Conservation (phyloP, 192 early-diverging fungal genomes). For the Coemansia sp. region DNA sequence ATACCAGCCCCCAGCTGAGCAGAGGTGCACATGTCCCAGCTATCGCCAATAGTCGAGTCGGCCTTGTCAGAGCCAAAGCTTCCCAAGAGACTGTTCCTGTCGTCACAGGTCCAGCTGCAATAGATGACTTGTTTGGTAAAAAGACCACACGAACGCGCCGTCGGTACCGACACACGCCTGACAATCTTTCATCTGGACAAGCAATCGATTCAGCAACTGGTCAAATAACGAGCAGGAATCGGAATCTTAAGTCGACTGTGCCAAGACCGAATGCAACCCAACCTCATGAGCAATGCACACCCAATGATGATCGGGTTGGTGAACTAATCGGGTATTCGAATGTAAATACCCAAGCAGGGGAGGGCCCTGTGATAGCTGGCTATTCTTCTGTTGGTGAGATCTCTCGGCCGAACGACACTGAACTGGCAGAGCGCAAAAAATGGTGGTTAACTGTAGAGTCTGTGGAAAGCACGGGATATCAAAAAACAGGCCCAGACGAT, state of each 20-base stretch:
- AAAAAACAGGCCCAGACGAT: neutral
- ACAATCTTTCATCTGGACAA: neutral
- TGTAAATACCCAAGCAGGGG: neutral
- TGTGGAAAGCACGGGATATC: constrained; percentile 4
- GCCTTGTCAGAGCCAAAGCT: neutral
- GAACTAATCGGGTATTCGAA: too few species aligned
- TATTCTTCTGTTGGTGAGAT: neutral
- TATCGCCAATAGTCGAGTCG: neutral
- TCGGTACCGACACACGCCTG: constrained; percentile 23
- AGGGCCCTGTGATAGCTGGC: neutral
- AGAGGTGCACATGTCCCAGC: neutral
- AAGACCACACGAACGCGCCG: constrained; percentile 26
- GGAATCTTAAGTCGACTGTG: neutral
- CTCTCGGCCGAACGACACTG: neutral
- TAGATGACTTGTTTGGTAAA: constrained; percentile 30
- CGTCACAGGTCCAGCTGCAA: constrained; percentile 7
- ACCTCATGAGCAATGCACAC: neutral
- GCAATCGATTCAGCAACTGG: neutral
- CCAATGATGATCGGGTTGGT: neutral
- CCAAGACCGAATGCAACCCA: neutral
- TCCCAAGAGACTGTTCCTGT: neutral
- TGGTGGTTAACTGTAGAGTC: constrained; percentile 39
- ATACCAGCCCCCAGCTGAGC: neutral
- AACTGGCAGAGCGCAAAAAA: neutral
- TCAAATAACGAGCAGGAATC: neutral